phyloP scores from a whole-genome alignment of 306 rosid species.

The Quercus glauca region DNA sequence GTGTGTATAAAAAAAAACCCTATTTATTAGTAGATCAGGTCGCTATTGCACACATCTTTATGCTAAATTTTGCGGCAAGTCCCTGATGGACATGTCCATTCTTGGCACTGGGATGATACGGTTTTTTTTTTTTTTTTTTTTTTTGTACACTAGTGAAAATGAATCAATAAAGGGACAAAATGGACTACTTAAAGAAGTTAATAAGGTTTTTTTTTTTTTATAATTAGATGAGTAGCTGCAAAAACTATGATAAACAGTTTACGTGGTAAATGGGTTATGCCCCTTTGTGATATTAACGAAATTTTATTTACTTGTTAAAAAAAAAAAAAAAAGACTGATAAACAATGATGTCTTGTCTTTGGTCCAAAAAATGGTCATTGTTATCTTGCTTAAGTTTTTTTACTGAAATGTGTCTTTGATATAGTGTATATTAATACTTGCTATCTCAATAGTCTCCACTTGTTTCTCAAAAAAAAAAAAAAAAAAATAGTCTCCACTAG shows the following conservation, averaged over 20 bases:
- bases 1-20: not conserved
- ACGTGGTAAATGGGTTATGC: no score
- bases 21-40: not conserved
- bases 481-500: not conserved
- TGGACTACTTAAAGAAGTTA: not conserved
- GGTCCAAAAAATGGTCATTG: not conserved
- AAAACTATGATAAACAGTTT: not conserved
- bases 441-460: not conserved
- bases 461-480: no score
- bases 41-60: not conserved
- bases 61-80: not conserved
- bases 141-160: not conserved
- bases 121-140: not conserved
- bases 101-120: not conserved
- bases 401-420: not conserved
- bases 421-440: not conserved
- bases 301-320: not conserved
- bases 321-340: not conserved
- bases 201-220: not conserved
- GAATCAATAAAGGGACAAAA: not conserved
- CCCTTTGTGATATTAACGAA: no score
- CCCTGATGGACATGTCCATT: not conserved
- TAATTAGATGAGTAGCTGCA: not conserved
- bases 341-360: not conserved
- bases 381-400: not conserved